Evolutionary conservation across 2,329 filamentous ascomycete species (phyloP), one percentile per base, ranked within the genome.

Genomic region (Phaeoacremonium minimum): DNA sequence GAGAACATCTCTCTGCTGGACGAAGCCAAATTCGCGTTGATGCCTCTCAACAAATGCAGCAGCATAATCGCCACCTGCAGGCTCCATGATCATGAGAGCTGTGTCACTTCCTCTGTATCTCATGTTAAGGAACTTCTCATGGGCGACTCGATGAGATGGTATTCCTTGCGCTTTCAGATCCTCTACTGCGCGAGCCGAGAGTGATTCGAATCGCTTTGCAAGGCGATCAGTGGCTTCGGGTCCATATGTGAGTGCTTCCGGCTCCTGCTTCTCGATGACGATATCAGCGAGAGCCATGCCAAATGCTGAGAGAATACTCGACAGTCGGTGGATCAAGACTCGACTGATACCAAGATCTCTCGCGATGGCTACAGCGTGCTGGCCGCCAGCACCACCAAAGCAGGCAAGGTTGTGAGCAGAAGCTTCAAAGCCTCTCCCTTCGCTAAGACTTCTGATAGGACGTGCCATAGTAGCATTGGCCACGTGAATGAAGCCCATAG

Each of bases 11-110:
- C 30, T 17, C 30, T 32, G 14, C 15, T 17, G 67, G 65, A 36
- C 2, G 53, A 86, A 86, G 3, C 80, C 80, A 50, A 85, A 86
- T 49, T 86, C 82, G 50, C 83, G 79, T 45, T 84, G 73, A 50
- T 86, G 81, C 46, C 84, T 78, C 48, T 74, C 73, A 29, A 83
- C 56, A 44, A 86, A 85, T 0, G 78, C 80, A 43, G 77, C 73
- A 3, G 76, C 80, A 55, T 81, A 85, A 0, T 74, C 76, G 73
- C 33, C 16, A 11, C 28, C 4, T 11, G 15, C 11, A 6, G 37
- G 28, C 28, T 36, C 33, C 14, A 19, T 28, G 14, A 40, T 55
- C 42, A 57, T 59, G n/a, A 63, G 43, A 3, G 49, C 50, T 1
- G 58, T 63, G 15, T 61, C 58, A 6, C 54, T 56, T 7, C 60